Evolutionary conservation across 352 stramenopile genomes (phyloP).

Genomic region (Phytophthora boehmeriae): DNA sequence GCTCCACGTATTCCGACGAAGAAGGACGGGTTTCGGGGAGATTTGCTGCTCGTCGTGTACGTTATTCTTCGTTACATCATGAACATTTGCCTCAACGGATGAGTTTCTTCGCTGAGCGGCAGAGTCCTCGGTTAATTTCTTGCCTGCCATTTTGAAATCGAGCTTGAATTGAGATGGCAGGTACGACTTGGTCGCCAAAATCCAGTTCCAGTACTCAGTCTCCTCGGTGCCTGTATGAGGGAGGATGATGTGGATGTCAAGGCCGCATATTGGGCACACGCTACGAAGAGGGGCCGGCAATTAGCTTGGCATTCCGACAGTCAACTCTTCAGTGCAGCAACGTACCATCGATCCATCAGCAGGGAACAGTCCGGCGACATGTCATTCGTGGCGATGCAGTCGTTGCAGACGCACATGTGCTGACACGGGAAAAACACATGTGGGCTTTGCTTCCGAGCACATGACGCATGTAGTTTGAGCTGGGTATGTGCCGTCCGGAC

Average conservation of each 20-base stretch:
- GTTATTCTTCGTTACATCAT: no score
- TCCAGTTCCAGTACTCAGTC: constrained; percentile 64
- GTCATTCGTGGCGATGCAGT: constrained; percentile 45
- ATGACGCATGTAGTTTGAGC: constrained; percentile 40
- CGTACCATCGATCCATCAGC: constrained; percentile 30
- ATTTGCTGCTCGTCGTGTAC: not conserved
- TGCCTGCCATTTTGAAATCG: constrained; percentile 49
- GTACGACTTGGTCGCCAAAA: constrained; percentile 40
- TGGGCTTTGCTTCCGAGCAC: constrained; percentile 37
- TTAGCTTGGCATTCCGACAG: not conserved
- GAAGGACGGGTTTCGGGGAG: not conserved
- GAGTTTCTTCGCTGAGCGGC: not conserved
- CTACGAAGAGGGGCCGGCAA: constrained; percentile 18
- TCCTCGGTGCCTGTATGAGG: constrained; percentile 52
- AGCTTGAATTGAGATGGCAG: constrained; percentile 49
- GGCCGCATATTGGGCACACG: constrained; percentile 56
- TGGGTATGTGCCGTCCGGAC: constrained; percentile 42
- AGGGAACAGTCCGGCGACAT: constrained; percentile 34
- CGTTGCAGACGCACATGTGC: constrained; percentile 63
- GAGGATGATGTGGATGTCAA: constrained; percentile 64
- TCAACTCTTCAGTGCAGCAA: not conserved
- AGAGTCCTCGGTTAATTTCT: constrained; percentile 1
- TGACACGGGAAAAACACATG: constrained; percentile 67
- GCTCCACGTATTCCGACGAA: constrained; percentile 8
- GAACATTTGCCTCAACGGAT: not conserved